Conservation (phyloP, 495 filamentous ascomycete species). For the Neurospora tetrasperma region DNA sequence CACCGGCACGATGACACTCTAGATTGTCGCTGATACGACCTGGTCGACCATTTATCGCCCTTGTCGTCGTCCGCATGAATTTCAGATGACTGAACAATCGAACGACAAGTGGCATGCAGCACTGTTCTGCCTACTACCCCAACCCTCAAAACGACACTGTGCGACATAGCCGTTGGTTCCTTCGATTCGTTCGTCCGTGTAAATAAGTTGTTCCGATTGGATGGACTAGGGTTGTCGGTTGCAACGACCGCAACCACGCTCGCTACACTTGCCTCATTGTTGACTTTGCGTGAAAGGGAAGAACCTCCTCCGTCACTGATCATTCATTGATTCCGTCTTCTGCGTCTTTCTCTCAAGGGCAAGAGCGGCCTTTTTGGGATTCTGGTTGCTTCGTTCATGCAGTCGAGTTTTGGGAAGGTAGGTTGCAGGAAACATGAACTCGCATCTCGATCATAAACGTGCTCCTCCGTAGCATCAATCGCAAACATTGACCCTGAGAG, state of each 20-base stretch:
- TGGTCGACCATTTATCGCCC: neutral
- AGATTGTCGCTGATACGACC: neutral
- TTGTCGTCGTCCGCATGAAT: neutral
- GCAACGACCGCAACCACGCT: neutral
- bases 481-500: neutral
- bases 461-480: neutral
- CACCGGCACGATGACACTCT: neutral
- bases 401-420: neutral
- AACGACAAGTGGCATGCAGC: neutral
- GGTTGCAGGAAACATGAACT: neutral
- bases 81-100: neutral
- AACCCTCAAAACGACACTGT: neutral
- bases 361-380: neutral
- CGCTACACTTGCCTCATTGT: neutral
- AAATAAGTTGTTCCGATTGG: neutral
- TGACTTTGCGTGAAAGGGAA: neutral
- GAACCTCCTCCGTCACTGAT: neutral
- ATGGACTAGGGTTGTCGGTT: neutral
- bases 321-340: neutral
- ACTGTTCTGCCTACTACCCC: neutral
- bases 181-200: neutral
- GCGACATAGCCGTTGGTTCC: neutral
- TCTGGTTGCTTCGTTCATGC: neutral
- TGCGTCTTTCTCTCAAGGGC: neutral
- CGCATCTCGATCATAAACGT: neutral